Conservation (phyloP, 2,329 filamentous ascomycete species). For the Cladosporium phlei region DNA sequence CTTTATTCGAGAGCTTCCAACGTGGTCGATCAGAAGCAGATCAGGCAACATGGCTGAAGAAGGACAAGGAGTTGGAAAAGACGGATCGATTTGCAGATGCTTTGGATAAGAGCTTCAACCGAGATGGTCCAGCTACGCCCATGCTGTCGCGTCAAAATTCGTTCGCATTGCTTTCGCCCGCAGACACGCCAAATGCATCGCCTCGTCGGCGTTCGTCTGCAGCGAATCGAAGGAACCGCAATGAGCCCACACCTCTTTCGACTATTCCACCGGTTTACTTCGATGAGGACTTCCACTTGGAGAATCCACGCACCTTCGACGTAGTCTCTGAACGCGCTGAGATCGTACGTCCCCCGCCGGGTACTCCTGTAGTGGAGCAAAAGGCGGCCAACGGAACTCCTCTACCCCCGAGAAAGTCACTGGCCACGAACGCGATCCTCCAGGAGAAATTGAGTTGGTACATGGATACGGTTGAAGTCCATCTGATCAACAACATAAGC, state of each 20-base stretch:
- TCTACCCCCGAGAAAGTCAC: slow-evolving; percentile 63
- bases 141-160: slow-evolving; percentile 37
- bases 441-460: slow-evolving; percentile 99
- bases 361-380: slow-evolving; percentile 36
- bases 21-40: slow-evolving; percentile 75
- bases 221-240: slow-evolving; percentile 53
- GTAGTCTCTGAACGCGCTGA: slow-evolving; percentile 94
- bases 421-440: slow-evolving; percentile 93
- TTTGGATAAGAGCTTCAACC: slow-evolving; percentile 39
- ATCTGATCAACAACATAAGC: slow-evolving; percentile 93
- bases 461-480: slow-evolving; percentile 98
- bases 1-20: slow-evolving; percentile 82
- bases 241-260: slow-evolving; percentile 77
- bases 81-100: slow-evolving; percentile 48
- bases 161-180: slow-evolving; percentile 39
- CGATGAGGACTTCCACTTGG: slow-evolving; percentile 88
- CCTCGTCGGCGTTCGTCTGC: slow-evolving; percentile 48
- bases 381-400: slow-evolving; percentile 55
- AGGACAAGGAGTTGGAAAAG: slow-evolving; percentile 40
- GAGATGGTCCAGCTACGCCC: slow-evolving; percentile 32
- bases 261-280: slow-evolving; percentile 94
- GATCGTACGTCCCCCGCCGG: slow-evolving; percentile 69
- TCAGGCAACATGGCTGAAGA: slow-evolving; percentile 44
- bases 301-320: slow-evolving; percentile 94
- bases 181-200: slow-evolving; percentile 37